A percentile compares a stretch with the other conserved stretches of the same genome.
Conservation (phyloP, 257 asterid genomes). For the Solanum etuberosum region DNA sequence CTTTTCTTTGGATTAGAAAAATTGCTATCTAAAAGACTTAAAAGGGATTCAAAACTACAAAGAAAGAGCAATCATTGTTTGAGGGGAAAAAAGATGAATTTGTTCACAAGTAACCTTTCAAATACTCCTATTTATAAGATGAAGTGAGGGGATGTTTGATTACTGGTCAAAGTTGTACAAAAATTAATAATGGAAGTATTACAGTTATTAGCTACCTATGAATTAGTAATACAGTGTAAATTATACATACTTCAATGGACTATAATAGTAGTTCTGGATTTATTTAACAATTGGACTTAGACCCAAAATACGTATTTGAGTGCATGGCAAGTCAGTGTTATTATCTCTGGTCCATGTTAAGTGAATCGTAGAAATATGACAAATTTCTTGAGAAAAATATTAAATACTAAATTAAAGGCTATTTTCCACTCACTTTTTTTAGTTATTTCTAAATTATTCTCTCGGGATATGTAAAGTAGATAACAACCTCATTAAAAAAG, state of each 20-base stretch:
- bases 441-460: too few species aligned
- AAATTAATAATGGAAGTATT: too few species aligned
- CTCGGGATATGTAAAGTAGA: accelerated
- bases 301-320: neutral
- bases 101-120: neutral
- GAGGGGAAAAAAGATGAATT: neutral
- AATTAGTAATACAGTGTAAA: too few species aligned
- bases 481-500: too few species aligned
- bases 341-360: too few species aligned
- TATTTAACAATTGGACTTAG: neutral
- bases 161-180: neutral
- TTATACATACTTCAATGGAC: neutral
- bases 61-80: neutral
- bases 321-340: neutral
- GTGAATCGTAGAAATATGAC: neutral
- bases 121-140: neutral
- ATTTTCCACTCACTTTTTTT: too few species aligned
- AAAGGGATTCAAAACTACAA: neutral
- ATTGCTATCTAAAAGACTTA: neutral
- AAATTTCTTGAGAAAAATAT: too few species aligned
- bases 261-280: neutral
- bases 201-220: neutral
- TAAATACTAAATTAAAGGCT: too few species aligned
- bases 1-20: neutral
- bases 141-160: neutral